phyloP scores from a whole-genome alignment of 805 yeast species.

The Candida qinlingensis region DNA sequence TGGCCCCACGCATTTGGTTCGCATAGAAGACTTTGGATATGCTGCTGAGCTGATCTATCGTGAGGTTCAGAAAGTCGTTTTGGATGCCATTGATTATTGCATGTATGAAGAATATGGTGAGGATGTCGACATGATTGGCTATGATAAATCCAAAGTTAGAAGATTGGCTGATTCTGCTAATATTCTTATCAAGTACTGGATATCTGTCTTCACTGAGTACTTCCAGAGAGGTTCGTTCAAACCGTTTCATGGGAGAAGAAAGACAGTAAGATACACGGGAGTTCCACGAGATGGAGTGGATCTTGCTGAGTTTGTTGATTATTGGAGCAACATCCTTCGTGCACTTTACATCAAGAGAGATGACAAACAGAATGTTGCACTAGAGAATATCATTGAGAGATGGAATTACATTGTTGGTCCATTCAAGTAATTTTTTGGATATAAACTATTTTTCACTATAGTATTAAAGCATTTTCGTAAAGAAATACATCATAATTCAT shows the following conservation, averaged over 20 bases:
- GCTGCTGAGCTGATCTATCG: slow-evolving; percentile 28
- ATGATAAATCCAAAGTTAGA: slow-evolving; percentile 31
- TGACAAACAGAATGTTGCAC: slow-evolving; percentile 26
- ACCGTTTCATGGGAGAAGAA: slow-evolving; percentile 24
- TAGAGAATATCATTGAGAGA: slow-evolving; percentile 28
- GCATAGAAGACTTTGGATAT: slow-evolving; percentile 8
- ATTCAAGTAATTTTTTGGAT: neutral
- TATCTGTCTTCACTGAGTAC: slow-evolving; percentile 52
- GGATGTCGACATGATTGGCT: slow-evolving; percentile 48
- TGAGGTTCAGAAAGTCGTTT: slow-evolving; percentile 37
- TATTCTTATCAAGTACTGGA: slow-evolving; percentile 41
- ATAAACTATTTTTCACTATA: neutral
- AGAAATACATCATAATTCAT: neutral
- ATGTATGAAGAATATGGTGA: slow-evolving; percentile 52
- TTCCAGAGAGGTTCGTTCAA: slow-evolving; percentile 26
- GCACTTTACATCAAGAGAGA: slow-evolving; percentile 37
- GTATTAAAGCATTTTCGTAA: too few relatives aligned
- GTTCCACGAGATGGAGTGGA: slow-evolving; percentile 28
- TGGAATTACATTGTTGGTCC: slow-evolving; percentile 27
- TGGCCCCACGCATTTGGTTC: too few relatives aligned
- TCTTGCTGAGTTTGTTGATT: slow-evolving; percentile 37
- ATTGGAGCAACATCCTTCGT: slow-evolving; percentile 46
- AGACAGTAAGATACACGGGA: slow-evolving; percentile 17
- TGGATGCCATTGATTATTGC: slow-evolving; percentile 44
- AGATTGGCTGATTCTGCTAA: slow-evolving; percentile 39